Conservation (phyloP, 352 stramenopile genomes). For the Pythium chondricola region DNA sequence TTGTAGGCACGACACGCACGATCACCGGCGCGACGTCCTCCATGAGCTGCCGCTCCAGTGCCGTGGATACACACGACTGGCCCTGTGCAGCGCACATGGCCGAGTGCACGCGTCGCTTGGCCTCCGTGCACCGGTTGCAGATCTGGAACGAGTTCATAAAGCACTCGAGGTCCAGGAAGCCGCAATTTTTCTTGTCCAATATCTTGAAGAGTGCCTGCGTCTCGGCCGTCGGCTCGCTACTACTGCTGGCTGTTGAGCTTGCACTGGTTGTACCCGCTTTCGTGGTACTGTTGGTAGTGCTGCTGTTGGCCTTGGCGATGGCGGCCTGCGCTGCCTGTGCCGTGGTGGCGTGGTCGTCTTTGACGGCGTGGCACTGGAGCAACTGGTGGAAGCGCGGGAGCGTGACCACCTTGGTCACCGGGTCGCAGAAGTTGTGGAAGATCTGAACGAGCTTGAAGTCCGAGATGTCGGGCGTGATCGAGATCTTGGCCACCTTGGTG, state of each 20-base stretch:
- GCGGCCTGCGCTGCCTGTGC: conserved; percentile 1
- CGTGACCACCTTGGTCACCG: conserved; percentile 39
- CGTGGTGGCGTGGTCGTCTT: conserved; percentile 32
- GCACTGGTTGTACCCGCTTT: not conserved
- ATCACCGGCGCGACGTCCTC: conserved; percentile 73
- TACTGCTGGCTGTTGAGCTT: conserved; percentile 3
- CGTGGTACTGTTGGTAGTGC: too few relatives aligned
- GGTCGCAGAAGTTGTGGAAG: conserved; percentile 78
- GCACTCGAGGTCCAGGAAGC: conserved; percentile 50
- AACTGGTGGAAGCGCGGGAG: conserved; percentile 58
- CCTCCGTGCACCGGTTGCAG: conserved; percentile 78
- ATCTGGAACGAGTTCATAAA: conserved; percentile 87
- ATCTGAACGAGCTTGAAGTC: conserved; percentile 86
- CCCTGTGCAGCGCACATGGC: conserved; percentile 48
- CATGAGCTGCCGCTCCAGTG: conserved; percentile 63
- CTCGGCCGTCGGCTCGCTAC: conserved; percentile 17
- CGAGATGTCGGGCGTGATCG: conserved; percentile 69
- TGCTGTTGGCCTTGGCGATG: not conserved
- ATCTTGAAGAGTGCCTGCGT: conserved; percentile 47
- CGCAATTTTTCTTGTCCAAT: conserved; percentile 37
- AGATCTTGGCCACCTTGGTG: conserved; percentile 42
- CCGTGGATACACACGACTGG: conserved; percentile 34
- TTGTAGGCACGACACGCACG: conserved; percentile 61
- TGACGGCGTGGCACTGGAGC: conserved; percentile 56
- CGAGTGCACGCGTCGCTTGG: conserved; percentile 60